Conservation (phyloP, 2,329 filamentous ascomycete genomes). For the Pezicula neosporulosa region DNA sequence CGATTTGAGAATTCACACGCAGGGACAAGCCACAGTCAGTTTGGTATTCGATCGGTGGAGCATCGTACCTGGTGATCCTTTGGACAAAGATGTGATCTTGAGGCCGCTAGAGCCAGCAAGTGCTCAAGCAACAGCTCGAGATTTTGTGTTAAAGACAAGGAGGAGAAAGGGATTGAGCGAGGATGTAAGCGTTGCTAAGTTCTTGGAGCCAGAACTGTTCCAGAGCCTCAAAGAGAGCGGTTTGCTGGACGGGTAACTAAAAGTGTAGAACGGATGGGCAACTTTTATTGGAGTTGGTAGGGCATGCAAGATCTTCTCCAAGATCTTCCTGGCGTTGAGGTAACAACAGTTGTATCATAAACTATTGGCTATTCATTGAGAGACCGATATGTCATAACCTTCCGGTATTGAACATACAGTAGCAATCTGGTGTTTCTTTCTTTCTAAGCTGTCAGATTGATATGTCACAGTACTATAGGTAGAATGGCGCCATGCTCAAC, state of each 20-base stretch:
- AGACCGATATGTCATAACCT: neutral
- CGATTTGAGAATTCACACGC: constrained; percentile 91
- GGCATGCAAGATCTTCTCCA: constrained; percentile 6
- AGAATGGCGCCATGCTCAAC: no score
- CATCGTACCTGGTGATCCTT: constrained; percentile 90
- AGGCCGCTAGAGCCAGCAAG: constrained; percentile 83
- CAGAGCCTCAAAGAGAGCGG: constrained; percentile 84
- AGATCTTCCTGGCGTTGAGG: constrained; percentile 1
- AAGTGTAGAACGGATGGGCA: constrained; percentile 6
- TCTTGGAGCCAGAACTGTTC: constrained; percentile 92
- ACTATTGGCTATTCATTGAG: neutral
- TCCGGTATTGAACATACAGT: no score
- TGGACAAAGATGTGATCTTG: constrained; percentile 81
- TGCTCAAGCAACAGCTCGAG: constrained; percentile 84
- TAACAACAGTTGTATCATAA: constrained; percentile 1
- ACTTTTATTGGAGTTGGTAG: constrained; percentile 12
- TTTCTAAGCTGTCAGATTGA: no score
- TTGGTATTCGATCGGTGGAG: constrained; percentile 96
- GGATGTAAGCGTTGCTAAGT: constrained; percentile 93
- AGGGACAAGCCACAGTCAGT: constrained; percentile 85
- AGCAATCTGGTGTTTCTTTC: no score
- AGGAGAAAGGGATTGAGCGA: constrained; percentile 91
- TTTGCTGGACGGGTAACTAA: constrained; percentile 60
- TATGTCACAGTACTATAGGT: no score
- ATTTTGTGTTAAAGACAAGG: constrained; percentile 96